phyloP scores from a whole-genome alignment of 805 yeast genomes.

The Candida palmyrensis region DNA sequence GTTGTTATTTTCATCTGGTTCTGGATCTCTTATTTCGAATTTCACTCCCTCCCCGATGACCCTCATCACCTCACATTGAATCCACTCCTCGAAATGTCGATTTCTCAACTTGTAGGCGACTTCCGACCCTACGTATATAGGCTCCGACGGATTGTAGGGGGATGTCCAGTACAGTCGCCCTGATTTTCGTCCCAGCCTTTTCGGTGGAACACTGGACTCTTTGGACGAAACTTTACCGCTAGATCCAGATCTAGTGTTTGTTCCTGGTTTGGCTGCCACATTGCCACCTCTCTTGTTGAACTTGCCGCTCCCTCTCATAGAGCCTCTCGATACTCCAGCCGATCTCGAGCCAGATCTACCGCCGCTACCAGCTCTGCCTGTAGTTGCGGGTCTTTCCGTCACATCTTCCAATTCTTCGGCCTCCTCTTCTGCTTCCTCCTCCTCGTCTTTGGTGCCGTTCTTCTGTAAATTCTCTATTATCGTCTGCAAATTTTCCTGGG shows the following conservation, averaged over 20 bases:
- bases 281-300: slow-evolving; percentile 7
- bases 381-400: slow-evolving; percentile 4
- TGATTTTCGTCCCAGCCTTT: slow-evolving; percentile 16
- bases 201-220: slow-evolving; percentile 9
- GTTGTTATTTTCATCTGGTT: slow-evolving; percentile 89
- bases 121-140: slow-evolving; percentile 63
- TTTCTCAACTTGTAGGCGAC: slow-evolving; percentile 80
- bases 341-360: too few relatives aligned
- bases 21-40: slow-evolving; percentile 95
- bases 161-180: slow-evolving; percentile 50
- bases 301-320: slow-evolving; percentile 5
- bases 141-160: slow-evolving; percentile 54
- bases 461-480: slow-evolving; percentile 33
- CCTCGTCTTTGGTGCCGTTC: too few relatives aligned
- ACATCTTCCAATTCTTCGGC: slow-evolving; percentile 9
- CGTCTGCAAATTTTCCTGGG: slow-evolving; percentile 42
- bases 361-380: too few relatives aligned
- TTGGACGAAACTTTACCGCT: slow-evolving; percentile 3
- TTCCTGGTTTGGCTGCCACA: slow-evolving; percentile 6
- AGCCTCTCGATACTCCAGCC: background rate
- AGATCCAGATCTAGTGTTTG: slow-evolving; percentile 9
- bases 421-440: too few relatives aligned
- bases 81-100: slow-evolving; percentile 87
- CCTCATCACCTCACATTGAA: slow-evolving; percentile 84
- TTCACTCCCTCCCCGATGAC: slow-evolving; percentile 68